Percentiles rank a stretch among this genome's conserved stretches.
These are phyloP conservation scores for Cadophora sp. DNA, from an alignment of 2,329 filamentous ascomycete genomes.

Conservation along the genomic window DNA sequence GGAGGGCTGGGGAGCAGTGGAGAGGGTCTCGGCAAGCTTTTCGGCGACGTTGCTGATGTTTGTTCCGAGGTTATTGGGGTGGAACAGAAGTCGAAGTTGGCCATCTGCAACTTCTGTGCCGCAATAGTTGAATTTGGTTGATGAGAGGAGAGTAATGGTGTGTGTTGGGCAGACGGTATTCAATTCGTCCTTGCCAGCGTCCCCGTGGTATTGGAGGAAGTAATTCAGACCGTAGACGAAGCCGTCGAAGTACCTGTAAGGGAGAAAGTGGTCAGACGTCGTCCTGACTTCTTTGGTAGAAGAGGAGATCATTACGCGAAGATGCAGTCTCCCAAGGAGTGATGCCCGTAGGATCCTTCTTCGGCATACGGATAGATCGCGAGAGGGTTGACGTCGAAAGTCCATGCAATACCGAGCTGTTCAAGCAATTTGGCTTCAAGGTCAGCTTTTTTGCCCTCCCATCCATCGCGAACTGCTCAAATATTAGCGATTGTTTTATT, in stretches of 20 bases:
- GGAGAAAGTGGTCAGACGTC: background rate
- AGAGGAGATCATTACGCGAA: slow-evolving; percentile 45
- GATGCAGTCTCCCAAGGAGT: slow-evolving; percentile 53
- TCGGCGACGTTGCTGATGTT: slow-evolving; percentile 51
- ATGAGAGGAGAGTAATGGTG: slow-evolving; percentile 54
- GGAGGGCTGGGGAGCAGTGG: slow-evolving; percentile 48
- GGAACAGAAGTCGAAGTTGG: slow-evolving; percentile 56
- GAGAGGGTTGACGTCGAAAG: slow-evolving; percentile 54
- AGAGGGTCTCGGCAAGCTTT: slow-evolving; percentile 53
- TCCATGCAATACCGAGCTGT: slow-evolving; percentile 56
- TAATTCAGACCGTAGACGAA: slow-evolving; percentile 50
- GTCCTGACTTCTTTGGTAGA: background rate
- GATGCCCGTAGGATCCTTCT: slow-evolving; percentile 43
- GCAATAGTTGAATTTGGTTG: slow-evolving; percentile 53
- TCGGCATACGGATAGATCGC: slow-evolving; percentile 55
- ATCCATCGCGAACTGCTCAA: slow-evolving; percentile 52
- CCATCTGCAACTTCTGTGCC: slow-evolving; percentile 53
- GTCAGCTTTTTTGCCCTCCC: slow-evolving; percentile 54
- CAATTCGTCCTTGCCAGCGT: slow-evolving; percentile 52
- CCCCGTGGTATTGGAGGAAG: slow-evolving; percentile 48
- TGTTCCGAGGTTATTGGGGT: slow-evolving; percentile 49
- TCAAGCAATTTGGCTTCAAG: slow-evolving; percentile 53
- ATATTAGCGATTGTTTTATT: slow-evolving; percentile 1
- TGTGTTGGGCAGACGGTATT: slow-evolving; percentile 54
- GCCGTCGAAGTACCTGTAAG: slow-evolving; percentile 52